These are phyloP conservation scores for Citrus australasica DNA, from an alignment of 345 rosid species.

Conservation along the genomic window DNA sequence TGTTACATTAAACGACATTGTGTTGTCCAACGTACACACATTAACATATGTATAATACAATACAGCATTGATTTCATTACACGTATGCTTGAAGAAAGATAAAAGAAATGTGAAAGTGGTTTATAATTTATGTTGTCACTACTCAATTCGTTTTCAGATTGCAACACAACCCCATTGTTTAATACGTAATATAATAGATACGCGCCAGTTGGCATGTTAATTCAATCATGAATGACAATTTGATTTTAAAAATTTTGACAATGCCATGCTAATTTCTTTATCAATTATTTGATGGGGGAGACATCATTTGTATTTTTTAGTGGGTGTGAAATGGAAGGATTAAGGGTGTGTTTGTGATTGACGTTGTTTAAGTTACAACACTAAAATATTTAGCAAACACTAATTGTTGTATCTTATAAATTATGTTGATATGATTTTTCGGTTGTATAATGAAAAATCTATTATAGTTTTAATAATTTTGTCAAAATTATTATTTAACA, in stretches of 20 bases:
- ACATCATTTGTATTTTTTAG: not conserved
- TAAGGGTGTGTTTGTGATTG: too few species aligned
- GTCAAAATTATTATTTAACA: too few species aligned
- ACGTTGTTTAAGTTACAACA: rapidly evolving
- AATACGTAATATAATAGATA: too few species aligned
- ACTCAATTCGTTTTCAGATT: not conserved
- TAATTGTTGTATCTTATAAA: too few species aligned
- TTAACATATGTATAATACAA: too few species aligned
- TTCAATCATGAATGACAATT: too few species aligned
- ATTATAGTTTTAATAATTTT: too few species aligned
- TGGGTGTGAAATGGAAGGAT: not conserved
- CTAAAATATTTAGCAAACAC: too few species aligned
- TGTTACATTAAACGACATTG: not conserved
- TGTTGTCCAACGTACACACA: not conserved
- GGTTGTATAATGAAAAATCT: too few species aligned
- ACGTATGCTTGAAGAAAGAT: not conserved
- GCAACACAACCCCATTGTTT: too few species aligned
- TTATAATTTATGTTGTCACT: not conserved
- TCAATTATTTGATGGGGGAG: not conserved
- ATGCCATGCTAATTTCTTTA: not conserved
- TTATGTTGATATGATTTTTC: too few species aligned
- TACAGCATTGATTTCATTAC: not conserved
- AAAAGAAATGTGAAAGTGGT: not conserved
- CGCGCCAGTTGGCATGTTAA: too few species aligned
- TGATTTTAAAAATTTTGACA: not conserved